These are phyloP conservation scores for Scenedesmus sp. DNA, from an alignment of 163 green algal species.

Conservation along the genomic window DNA sequence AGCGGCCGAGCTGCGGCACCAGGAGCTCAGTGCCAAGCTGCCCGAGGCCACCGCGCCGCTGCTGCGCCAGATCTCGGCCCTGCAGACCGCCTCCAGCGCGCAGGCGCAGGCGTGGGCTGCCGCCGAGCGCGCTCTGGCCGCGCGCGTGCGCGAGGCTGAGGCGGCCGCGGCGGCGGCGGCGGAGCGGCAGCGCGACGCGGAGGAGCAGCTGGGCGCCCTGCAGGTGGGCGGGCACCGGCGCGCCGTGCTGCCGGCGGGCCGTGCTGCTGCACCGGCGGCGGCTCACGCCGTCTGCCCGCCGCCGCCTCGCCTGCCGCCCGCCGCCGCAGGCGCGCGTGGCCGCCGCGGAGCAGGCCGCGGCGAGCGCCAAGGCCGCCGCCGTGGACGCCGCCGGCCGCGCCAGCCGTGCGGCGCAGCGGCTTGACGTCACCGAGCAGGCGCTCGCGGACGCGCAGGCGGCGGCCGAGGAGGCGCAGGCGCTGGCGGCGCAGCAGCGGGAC, in stretches of 20 bases:
- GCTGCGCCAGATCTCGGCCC: conserved; percentile 90
- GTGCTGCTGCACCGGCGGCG: neutral
- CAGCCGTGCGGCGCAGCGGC: conserved; percentile 49
- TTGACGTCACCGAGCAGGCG: conserved; percentile 7
- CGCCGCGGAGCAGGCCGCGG: conserved; percentile 31
- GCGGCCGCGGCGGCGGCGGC: conserved; percentile 54
- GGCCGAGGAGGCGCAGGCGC: conserved; percentile 40
- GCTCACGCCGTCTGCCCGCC: neutral
- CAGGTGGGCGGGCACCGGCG: conserved; percentile 9
- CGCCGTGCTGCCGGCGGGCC: no score
- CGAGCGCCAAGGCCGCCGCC: conserved; percentile 22
- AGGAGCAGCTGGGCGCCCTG: conserved; percentile 7
- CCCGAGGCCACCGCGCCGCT: conserved; percentile 93
- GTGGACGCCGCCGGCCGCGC: conserved; percentile 55
- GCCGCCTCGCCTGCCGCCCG: neutral
- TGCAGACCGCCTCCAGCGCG: conserved; percentile 58
- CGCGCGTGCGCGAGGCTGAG: conserved; percentile 65
- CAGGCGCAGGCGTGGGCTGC: conserved; percentile 69
- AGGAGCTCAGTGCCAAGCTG: conserved; percentile 85
- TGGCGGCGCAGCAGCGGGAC: conserved; percentile 42
- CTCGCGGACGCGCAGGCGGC: conserved; percentile 17
- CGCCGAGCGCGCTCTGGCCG: conserved; percentile 72
- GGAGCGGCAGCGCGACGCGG: conserved; percentile 51
- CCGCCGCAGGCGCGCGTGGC: conserved; percentile 23
- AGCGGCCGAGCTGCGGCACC: conserved; percentile 85